Conservation (phyloP, 2,329 filamentous ascomycete genomes). For the Alternaria triticina region DNA sequence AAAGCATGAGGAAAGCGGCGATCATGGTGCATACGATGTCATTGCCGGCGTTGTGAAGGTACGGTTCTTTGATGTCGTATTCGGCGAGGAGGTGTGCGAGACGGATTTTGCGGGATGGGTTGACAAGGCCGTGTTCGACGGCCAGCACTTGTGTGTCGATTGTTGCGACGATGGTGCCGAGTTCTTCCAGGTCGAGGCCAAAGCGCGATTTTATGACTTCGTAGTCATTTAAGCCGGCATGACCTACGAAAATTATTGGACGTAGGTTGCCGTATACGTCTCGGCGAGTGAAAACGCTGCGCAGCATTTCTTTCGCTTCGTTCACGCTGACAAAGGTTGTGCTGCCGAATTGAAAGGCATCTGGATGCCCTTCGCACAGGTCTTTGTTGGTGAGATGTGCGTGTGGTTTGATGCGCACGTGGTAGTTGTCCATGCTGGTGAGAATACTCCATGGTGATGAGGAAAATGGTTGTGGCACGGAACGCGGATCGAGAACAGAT, state of each 20-base stretch:
- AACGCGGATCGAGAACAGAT: conserved; percentile 12
- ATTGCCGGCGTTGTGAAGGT: conserved; percentile 25
- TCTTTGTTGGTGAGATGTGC: conserved; percentile 24
- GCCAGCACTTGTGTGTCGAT: conserved; percentile 29
- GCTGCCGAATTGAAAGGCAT: conserved; percentile 23
- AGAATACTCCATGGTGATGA: neutral
- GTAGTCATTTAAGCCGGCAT: conserved; percentile 24
- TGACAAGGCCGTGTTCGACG: conserved; percentile 6
- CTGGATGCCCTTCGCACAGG: conserved; percentile 11
- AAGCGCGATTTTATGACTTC: conserved; percentile 20
- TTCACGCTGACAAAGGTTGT: conserved; percentile 16
- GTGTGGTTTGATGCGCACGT: conserved; percentile 20
- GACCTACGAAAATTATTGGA: conserved; percentile 29
- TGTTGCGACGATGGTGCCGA: conserved; percentile 19
- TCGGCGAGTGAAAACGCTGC: conserved; percentile 1
- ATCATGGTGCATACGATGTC: conserved; percentile 18
- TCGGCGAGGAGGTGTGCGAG: conserved; percentile 4
- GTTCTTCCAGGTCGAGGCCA: conserved; percentile 15
- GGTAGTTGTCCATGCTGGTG: conserved; percentile 7
- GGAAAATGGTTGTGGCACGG: neutral
- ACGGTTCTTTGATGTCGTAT: conserved; percentile 3
- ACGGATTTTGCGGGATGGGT: neutral
- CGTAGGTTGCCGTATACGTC: neutral
- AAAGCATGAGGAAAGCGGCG: conserved; percentile 6
- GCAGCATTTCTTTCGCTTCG: conserved; percentile 12